Evolutionary conservation across 164 flowering plant genomes (phyloP).

Genomic region (Sedum album): DNA sequence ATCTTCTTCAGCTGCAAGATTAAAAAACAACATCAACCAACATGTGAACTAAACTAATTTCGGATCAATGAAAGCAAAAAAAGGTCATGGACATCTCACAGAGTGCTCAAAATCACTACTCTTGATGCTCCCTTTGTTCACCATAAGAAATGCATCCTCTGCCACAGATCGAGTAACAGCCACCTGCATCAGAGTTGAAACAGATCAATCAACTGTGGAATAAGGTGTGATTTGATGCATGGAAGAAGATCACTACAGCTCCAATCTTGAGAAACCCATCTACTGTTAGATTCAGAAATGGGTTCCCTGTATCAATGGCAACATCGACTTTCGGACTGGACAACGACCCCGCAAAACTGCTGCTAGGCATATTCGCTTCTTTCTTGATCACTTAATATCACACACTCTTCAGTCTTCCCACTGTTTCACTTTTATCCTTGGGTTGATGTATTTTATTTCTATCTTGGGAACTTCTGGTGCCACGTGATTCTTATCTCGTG

Average conservation of each 20-base stretch:
- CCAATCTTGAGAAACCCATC: slow-evolving; percentile 96
- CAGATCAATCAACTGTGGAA: background rate
- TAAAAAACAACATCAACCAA: background rate
- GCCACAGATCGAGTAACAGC: slow-evolving; percentile 52
- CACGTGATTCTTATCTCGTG: too few species aligned
- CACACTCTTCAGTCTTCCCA: background rate
- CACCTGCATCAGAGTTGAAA: slow-evolving; percentile 22
- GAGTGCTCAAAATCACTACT: slow-evolving; percentile 34
- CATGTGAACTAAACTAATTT: background rate
- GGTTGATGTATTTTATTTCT: background rate
- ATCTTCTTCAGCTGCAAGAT: slow-evolving; percentile 71
- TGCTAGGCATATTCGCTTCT: slow-evolving; percentile 39
- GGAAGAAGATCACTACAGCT: slow-evolving; percentile 25
- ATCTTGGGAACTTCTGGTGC: background rate
- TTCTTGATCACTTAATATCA: background rate
- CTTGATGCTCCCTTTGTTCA: slow-evolving; percentile 40
- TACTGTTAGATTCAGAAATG: slow-evolving; percentile 56
- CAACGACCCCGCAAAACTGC: slow-evolving; percentile 33
- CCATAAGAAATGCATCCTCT: slow-evolving; percentile 48
- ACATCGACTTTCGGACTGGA: slow-evolving; percentile 49
- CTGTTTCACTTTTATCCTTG: background rate
- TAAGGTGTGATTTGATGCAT: background rate
- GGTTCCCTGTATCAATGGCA: slow-evolving; percentile 63
- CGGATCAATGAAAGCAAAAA: background rate
- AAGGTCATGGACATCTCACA: slow-evolving; percentile 25